Base-by-base conservation (phyloP, 2,329 filamentous ascomycete genomes). In the Aspergillus nomiae region DNA sequence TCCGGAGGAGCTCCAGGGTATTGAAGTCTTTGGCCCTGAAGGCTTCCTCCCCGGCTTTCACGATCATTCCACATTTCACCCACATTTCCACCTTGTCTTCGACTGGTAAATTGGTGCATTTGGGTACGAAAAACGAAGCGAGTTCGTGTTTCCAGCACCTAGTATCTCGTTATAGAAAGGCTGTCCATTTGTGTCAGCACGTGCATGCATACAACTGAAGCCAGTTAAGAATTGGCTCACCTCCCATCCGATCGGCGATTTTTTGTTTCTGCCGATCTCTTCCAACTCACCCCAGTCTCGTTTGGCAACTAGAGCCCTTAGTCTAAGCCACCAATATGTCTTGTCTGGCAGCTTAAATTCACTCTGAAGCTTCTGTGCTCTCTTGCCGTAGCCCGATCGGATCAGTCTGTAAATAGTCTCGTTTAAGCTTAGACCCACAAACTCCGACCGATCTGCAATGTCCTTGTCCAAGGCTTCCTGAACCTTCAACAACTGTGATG, bases 161-260 rank as follows among this genome's bases (percentile, higher is more conserved):
- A 98, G 83, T 32, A 92, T 88, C 71, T 96, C 90, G 74, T 95
- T 96, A 83, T 92, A 97, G 79, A 96, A 99, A 0, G 94, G 92
- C 89, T 93, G 70, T 69, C n/a, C 58, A 67, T 64, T 63, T 63
- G 34, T 69, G 72, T 79, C 55, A 78, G 76, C 68, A 58, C 59
- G 45, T 68, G 60, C 59, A 67, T 58, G 46, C 48, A 63, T 61
- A 63, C 51, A 26, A 59, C 51, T 61, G 28, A 67, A 64, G 41
- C 41, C 48, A 50, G 48, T 53, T 21, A 26, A 43, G 19, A 32
- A 57, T 62, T 59, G 48, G 81, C 88, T 83, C 79, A 92, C 91
- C 86, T 96, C 92, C 95, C 95, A 99, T 12, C 94, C 94, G 74
- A 99, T 98, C 0, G 94, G 92, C 63, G 91, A 95, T 78, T 94